Base-by-base conservation (phyloP, 805 yeast species). In the Pichia paraexigua region DNA sequence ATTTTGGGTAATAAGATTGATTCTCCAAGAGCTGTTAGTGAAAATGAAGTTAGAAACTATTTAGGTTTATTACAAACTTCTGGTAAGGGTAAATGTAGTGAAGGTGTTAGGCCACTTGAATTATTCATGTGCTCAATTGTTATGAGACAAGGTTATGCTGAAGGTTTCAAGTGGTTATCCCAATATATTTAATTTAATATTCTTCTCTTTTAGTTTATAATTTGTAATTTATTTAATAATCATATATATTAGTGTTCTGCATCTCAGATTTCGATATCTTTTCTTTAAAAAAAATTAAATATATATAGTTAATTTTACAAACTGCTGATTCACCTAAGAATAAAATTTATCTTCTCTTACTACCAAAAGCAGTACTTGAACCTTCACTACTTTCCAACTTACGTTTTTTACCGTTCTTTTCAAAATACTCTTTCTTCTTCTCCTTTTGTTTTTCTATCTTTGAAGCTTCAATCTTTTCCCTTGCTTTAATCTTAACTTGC, bases 131-230 rank as follows among this genome's bases (percentile, higher is more conserved):
- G 96, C 72, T 89, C 97, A 27, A 96, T 94, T 58, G 97, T 91
- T 51, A 87, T 91, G 96, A 88, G 98, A 79, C 91, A 88, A 71
- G 99, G 99, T 63, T 94, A 94, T 71, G 95, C 96, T 55, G 98
- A 94, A 63, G 99, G 96, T 57, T 90, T 94, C 80, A 87, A 89
- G 79, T 94, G 97, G 98, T 81, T 94, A 66, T 89, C 97, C 56
- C 96, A 94, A 74, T 92, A 87, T 72, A 92, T 92, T 63, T 92
- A 78, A 66, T 27, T 24, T 15, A 30, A 10, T 21, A 21, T n/a
- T 32, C n/a, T 8, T 17, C 39, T 8, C 9, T 35, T 35, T n/a
- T 35, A 35, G n/a, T 17, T 35, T 35, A 17, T 35, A 35, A 35
- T 35, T 35, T 35, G 39, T 35, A 35, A 35, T n/a, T 35, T 35